phyloP scores from a whole-genome alignment of 495 filamentous ascomycete species.

The Elaphomyces granulatus region DNA sequence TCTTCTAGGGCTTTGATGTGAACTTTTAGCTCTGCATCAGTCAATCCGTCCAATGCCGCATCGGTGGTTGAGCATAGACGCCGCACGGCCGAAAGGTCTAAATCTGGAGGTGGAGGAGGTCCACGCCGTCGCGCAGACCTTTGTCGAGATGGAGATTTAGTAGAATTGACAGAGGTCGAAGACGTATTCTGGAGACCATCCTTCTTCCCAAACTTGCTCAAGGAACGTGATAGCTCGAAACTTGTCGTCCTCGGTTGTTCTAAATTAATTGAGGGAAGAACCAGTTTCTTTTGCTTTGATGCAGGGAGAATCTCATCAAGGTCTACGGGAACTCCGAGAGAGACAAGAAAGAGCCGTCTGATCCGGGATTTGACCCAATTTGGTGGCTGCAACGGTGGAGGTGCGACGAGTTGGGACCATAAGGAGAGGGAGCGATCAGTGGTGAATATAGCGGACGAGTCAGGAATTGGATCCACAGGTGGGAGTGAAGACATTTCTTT shows the following conservation, averaged over 20 bases:
- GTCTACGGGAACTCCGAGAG: slow-evolving; percentile 88
- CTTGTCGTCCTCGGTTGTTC: slow-evolving; percentile 19
- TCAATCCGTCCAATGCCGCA: slow-evolving; percentile 62
- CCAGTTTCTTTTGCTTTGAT: slow-evolving; percentile 93
- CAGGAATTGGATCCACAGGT: slow-evolving; percentile 30
- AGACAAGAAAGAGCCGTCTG: slow-evolving; percentile 89
- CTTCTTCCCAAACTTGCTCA: slow-evolving; percentile 29
- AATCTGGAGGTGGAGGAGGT: slow-evolving; percentile 50
- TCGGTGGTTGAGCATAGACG: slow-evolving; percentile 73
- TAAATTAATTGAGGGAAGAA: slow-evolving; percentile 71
- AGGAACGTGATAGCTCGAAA: slow-evolving; percentile 27
- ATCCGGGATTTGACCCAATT: slow-evolving; percentile 98
- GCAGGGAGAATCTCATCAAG: slow-evolving; percentile 94
- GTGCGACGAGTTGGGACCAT: slow-evolving; percentile 92
- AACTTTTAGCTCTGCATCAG: slow-evolving; percentile 52
- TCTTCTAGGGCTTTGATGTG: slow-evolving; percentile 62
- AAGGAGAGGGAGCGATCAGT: slow-evolving; percentile 65
- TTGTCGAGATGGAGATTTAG: slow-evolving; percentile 24
- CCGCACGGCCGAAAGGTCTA: slow-evolving; percentile 66
- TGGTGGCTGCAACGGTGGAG: slow-evolving; percentile 85
- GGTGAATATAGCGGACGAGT: slow-evolving; percentile 34
- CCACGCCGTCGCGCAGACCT: slow-evolving; percentile 31
- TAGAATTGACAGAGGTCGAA: slow-evolving; percentile 40
- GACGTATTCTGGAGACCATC: slow-evolving; percentile 40
- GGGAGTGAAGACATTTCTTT: slow-evolving; percentile 28